These are phyloP conservation scores for Aureobasidium sp. DNA, from an alignment of 2,329 filamentous ascomycete genomes.

Conservation along the genomic window DNA sequence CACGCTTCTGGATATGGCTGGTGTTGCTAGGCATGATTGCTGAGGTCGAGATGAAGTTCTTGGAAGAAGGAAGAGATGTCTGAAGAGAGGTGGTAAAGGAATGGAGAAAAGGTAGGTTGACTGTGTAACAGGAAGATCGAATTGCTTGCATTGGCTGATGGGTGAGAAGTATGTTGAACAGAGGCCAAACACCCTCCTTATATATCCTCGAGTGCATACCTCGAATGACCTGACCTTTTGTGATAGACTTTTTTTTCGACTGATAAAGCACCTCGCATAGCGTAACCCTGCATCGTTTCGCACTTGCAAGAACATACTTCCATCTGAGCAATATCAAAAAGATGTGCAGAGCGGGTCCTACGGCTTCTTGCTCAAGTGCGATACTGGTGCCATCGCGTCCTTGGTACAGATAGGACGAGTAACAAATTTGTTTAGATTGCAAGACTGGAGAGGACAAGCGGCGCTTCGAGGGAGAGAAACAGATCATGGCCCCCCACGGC, in stretches of 20 bases:
- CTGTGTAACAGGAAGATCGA: background rate
- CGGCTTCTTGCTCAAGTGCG: constrained; percentile 7
- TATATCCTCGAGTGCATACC: background rate
- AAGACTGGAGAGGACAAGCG: background rate
- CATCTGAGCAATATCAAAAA: background rate
- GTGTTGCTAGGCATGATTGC: constrained; percentile 3
- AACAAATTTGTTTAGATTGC: background rate
- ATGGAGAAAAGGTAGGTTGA: background rate
- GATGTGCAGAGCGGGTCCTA: background rate
- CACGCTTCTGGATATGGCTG: constrained; percentile 4
- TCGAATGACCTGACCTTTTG: constrained; percentile 1
- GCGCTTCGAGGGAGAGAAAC: background rate
- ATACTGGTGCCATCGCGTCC: background rate
- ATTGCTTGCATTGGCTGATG: background rate
- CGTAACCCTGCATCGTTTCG: constrained; percentile 7
- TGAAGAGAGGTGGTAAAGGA: background rate
- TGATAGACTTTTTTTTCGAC: constrained; percentile 7
- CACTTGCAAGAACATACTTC: background rate
- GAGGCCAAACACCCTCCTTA: constrained; percentile 3
- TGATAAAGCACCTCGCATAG: constrained; percentile 11
- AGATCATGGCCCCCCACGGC: background rate
- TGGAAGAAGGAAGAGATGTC: background rate
- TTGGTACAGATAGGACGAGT: background rate
- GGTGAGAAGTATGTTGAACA: background rate
- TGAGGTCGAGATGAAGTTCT: background rate